phyloP scores from a whole-genome alignment of 345 rosid species.

The Salix exigua region DNA sequence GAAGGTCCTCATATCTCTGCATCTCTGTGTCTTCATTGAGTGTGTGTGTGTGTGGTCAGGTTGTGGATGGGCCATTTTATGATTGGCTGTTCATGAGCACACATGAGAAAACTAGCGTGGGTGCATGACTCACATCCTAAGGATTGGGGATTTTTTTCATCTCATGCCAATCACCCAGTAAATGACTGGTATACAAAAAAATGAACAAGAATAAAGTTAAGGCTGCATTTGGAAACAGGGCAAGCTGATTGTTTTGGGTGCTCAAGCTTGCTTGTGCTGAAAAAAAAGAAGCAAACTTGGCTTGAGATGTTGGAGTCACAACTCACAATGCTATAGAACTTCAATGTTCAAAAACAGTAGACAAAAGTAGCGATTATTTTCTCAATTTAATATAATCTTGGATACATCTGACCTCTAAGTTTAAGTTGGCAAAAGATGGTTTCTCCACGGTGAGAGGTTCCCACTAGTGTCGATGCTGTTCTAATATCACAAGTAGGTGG shows the following conservation, averaged over 20 bases:
- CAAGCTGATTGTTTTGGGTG: neutral
- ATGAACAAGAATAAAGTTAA: neutral
- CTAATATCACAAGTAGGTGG: too few relatives aligned
- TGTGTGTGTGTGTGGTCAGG: neutral
- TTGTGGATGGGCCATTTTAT: neutral
- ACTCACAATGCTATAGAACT: neutral
- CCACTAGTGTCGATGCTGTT: too few relatives aligned
- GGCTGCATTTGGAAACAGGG: neutral
- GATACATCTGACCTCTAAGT: too few relatives aligned
- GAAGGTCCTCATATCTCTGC: slow-evolving; percentile 38
- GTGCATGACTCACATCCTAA: neutral
- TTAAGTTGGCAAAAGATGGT: too few relatives aligned
- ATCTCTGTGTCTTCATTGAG: neutral
- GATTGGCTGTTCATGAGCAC: neutral
- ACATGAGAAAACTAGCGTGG: neutral
- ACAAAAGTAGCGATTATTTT: too few relatives aligned
- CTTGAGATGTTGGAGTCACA: neutral
- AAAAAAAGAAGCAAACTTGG: neutral
- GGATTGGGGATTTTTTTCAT: neutral
- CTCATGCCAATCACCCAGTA: neutral
- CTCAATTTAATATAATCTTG: too few relatives aligned
- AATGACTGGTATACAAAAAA: neutral
- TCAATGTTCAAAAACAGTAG: neutral
- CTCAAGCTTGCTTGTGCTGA: neutral
- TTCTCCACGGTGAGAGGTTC: too few relatives aligned